phyloP scores from a whole-genome alignment of 331 rosid genomes.

The Rhamnella rubrinervis region DNA sequence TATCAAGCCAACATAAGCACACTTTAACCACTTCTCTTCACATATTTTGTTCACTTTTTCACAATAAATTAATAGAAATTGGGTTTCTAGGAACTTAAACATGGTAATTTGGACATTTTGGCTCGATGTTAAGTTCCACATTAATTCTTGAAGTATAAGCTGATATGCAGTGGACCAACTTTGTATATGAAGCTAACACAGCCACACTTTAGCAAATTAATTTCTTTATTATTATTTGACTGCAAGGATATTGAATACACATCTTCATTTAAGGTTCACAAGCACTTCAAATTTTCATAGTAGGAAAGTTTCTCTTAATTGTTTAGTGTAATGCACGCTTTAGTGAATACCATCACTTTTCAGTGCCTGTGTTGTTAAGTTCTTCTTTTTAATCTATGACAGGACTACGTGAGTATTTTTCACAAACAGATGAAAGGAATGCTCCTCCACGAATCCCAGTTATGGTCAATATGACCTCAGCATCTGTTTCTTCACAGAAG shows the following conservation, averaged over 20 bases:
- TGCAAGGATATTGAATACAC: background rate
- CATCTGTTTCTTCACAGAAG: slow-evolving; percentile 71
- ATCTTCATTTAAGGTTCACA: background rate
- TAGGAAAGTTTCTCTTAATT: background rate
- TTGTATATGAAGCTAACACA: too few relatives aligned
- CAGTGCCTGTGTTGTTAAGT: slow-evolving; percentile 3
- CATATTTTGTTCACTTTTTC: too few relatives aligned
- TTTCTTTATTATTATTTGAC: background rate
- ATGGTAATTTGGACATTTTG: too few relatives aligned
- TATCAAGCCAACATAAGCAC: too few relatives aligned
- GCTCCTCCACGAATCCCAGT: slow-evolving; percentile 97
- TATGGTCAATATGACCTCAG: slow-evolving; percentile 97
- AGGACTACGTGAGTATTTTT: slow-evolving; percentile 97
- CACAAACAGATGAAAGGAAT: slow-evolving; percentile 91
- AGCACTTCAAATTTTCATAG: background rate
- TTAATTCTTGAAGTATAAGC: too few relatives aligned
- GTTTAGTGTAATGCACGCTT: slow-evolving; percentile 9
- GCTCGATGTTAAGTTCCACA: too few relatives aligned
- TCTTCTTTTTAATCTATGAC: slow-evolving; percentile 17
- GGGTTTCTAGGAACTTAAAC: too few relatives aligned
- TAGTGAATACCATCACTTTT: slow-evolving; percentile 8
- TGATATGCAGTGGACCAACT: too few relatives aligned
- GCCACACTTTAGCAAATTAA: too few relatives aligned
- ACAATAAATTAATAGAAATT: too few relatives aligned
- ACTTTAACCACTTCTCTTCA: too few relatives aligned